Evolutionary conservation across 2,329 filamentous ascomycete species (phyloP), one percentile per base, ranked within the genome.

Genomic region (Xylaria sp.): DNA sequence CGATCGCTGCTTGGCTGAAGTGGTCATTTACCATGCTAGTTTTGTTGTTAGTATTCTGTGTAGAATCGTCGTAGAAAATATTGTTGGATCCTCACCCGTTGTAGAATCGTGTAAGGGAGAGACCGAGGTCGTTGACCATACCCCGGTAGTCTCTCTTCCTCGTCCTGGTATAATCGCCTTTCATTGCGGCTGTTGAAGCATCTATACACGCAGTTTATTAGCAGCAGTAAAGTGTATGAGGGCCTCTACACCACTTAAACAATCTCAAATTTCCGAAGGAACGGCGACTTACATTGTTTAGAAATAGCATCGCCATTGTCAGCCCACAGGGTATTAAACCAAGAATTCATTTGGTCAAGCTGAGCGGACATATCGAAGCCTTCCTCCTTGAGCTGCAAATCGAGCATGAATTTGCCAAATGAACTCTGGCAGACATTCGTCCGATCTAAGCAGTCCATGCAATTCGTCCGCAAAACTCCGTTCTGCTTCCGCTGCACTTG

Each of bases 251-350:
- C 15, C 39, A 25, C 4, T 8, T 32, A 20, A 36, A 45, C 8
- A 15, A 28, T 28, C 34, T 28, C 4, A 13, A 39, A 18, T 3
- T 39, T 46, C 10, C 5, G 41, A 12, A 43, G 45, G 18, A 4
- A 41, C 20, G 12, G 18, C 1, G 34, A 70, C 74, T 74, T 32
- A 77, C 75, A 99, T 78, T 97, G 95, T 72, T 94, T 94, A 0
- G 93, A 97, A 63, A 98, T 93, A 0, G 94, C 93, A 79, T 99
- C 96, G 15, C 96, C 96, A 73, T 99, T 99, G 78, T 99, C 96
- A 0, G 96, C 96, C 95, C 96, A 99, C 0, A 98, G 84, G 0
- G 89, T 94, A 79, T 99, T 98, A 83, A 98, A 98, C 94, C 95
- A 98, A 53, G 90, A 87, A 5, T 93, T 97, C 63, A 90, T 89